Conservation (phyloP, 2,329 filamentous ascomycete species). For the Pseudopyrenochaeta lycopersici region DNA sequence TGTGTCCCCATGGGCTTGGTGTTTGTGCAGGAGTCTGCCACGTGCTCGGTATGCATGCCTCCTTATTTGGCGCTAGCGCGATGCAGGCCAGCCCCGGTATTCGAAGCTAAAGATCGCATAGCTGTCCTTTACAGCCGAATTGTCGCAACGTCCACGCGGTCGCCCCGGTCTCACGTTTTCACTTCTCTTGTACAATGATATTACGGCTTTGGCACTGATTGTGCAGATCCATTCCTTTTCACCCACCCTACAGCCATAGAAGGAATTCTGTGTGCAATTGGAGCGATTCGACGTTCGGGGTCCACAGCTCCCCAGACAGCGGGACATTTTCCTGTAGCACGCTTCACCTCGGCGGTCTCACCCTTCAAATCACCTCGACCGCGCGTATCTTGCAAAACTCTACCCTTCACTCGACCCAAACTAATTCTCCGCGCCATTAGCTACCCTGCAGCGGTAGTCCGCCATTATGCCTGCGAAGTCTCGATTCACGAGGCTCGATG, state of each 20-base stretch:
- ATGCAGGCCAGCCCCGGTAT: slow-evolving; percentile 9
- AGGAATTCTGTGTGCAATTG: slow-evolving; percentile 22
- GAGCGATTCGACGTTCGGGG: background rate
- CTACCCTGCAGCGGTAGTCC: slow-evolving; percentile 20
- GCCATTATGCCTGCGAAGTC: slow-evolving; percentile 83
- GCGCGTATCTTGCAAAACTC: no score
- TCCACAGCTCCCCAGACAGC: slow-evolving; percentile 5
- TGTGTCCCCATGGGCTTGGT: background rate
- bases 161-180: slow-evolving; percentile 22
- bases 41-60: slow-evolving; percentile 19
- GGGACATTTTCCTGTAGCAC: slow-evolving; percentile 16
- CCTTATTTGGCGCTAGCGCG: slow-evolving; percentile 25
- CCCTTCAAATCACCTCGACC: slow-evolving; percentile 12
- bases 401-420: background rate
- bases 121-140: slow-evolving; percentile 45
- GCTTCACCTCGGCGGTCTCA: slow-evolving; percentile 20
- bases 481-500: slow-evolving; percentile 94
- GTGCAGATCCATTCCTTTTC: slow-evolving; percentile 34
- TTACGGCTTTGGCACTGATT: slow-evolving; percentile 28
- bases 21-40: slow-evolving; percentile 6
- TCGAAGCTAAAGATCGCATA: slow-evolving; percentile 36
- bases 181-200: slow-evolving; percentile 34
- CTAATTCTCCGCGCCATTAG: background rate
- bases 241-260: slow-evolving; percentile 6
- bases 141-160: slow-evolving; percentile 31